Evolutionary conservation across 768 basidiomycete species (phyloP).

Genomic region (Trametes maxima): DNA sequence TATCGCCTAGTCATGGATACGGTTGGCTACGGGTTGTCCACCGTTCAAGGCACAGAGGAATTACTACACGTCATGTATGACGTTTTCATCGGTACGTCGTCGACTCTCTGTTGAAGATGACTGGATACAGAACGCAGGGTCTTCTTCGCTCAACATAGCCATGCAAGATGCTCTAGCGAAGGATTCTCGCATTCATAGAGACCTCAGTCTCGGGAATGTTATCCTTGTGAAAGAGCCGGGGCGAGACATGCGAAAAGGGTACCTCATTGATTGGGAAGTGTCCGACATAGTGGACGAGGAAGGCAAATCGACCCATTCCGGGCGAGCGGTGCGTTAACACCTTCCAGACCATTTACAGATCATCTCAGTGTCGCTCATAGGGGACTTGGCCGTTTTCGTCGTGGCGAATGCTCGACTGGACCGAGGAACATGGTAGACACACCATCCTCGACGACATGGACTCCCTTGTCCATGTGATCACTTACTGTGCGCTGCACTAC

Average conservation of each 20-base stretch:
- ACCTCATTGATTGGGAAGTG: slow-evolving; percentile 1
- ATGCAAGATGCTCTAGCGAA: not conserved
- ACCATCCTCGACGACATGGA: slow-evolving; percentile 4
- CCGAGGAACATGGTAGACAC: not conserved
- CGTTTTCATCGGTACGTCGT: slow-evolving; percentile 5
- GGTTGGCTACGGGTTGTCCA: not conserved
- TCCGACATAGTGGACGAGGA: not conserved
- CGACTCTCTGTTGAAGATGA: not conserved
- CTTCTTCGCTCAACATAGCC: not conserved
- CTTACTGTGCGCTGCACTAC: not conserved
- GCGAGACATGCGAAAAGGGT: not conserved
- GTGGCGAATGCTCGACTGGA: not conserved
- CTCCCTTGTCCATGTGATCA: not conserved
- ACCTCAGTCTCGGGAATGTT: slow-evolving; percentile 8
- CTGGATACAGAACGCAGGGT: too few relatives aligned
- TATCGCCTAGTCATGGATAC: slow-evolving; percentile 10
- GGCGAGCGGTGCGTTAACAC: not conserved
- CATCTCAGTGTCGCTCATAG: too few relatives aligned
- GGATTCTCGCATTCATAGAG: slow-evolving; percentile 1
- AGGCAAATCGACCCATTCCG: not conserved
- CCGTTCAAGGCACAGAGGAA: slow-evolving; percentile 9
- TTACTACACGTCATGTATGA: slow-evolving; percentile 9
- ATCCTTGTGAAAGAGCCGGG: slow-evolving; percentile 1
- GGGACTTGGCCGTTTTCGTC: slow-evolving; percentile 9
- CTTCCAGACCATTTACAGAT: too few relatives aligned